Evolutionary conservation across 2,329 filamentous ascomycete species (phyloP), one percentile per base, ranked within the genome.

Genomic region (Triangularia verruculosa): DNA sequence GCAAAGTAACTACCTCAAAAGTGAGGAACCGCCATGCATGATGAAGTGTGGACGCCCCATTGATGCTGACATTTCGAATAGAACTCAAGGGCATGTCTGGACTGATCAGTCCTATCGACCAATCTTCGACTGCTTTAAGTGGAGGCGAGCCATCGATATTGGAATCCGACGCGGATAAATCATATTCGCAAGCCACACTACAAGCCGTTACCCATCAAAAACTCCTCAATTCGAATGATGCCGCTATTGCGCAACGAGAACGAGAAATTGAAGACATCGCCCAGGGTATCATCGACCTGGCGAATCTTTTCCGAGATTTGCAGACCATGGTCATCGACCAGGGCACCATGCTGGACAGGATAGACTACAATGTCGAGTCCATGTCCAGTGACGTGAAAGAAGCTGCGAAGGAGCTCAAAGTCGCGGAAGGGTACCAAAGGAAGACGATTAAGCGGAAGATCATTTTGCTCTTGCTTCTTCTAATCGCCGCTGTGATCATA

Each of bases 181-280:
- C 89, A 6, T 96, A 95, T 73, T 97, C 94, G 1, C 93, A 97
- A 76, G 90, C 90, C 0, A 92, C 94, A 0, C 83, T 98, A 1
- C 89, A 93, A 73, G 90, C 93, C 70, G 91, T 92, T 1, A 83
- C 85, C 32, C 86, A 90, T 61, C 85, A 87, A 72, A 85, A 84
- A 69, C 83, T 86, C 62, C 79, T 90, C 28, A 86, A 88, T 64
- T 89, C 88, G 64, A 93, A 96, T 73, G 94, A 98, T 74, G 83
- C 88, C 2, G 87, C 87, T 39, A 98, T 99, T 70, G 86, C 89
- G 66, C 95, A 98, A 75, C 91, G 95, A 67, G 95, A 99, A 78
- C 89, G 91, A 47, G 95, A 98, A 77, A 99, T 99, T 72, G 96
- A 96, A 73, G 93, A 97, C 71, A 99, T 99, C 67, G 95, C 95